These are phyloP conservation scores for Gliomastix tumulicola DNA, from an alignment of 2,329 filamentous ascomycete genomes.

Conservation along the genomic window DNA sequence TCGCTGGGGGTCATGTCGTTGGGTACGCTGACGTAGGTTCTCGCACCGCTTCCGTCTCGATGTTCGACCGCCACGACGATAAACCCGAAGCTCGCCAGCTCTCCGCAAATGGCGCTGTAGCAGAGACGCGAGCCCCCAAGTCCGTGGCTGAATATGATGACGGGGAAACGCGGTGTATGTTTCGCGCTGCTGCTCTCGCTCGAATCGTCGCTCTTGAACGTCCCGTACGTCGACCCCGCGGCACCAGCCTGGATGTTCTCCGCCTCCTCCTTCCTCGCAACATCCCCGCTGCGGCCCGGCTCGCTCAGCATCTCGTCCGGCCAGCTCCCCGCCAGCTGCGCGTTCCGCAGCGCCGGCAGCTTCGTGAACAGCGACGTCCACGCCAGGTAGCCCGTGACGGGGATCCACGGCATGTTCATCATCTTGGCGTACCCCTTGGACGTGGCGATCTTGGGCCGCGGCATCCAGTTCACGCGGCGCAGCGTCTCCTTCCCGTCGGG, in stretches of 20 bases:
- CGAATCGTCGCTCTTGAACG: slow-evolving; percentile 15
- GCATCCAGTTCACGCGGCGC: slow-evolving; percentile 55
- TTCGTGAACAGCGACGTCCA: slow-evolving; percentile 57
- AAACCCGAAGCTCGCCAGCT: slow-evolving; percentile 61
- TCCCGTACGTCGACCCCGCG: slow-evolving; percentile 40
- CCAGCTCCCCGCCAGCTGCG: slow-evolving; percentile 47
- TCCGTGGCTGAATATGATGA: slow-evolving; percentile 61
- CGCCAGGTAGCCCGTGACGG: slow-evolving; percentile 45
- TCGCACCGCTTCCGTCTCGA: slow-evolving; percentile 55
- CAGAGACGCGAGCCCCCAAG: slow-evolving; percentile 56
- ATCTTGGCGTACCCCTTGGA: slow-evolving; percentile 58
- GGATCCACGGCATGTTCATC: slow-evolving; percentile 39
- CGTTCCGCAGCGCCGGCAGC: slow-evolving; percentile 56
- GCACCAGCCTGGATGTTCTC: too few relatives aligned
- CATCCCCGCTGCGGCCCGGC: slow-evolving; percentile 22
- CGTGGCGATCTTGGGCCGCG: slow-evolving; percentile 46
- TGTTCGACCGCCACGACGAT: slow-evolving; percentile 60
- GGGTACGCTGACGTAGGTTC: slow-evolving; percentile 53
- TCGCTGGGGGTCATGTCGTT: slow-evolving; percentile 25
- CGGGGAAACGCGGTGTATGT: slow-evolving; percentile 42
- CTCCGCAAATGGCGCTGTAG: slow-evolving; percentile 56
- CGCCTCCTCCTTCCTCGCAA: slow-evolving; percentile 16
- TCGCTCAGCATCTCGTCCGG: slow-evolving; percentile 30
- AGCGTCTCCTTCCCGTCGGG: slow-evolving; percentile 28
- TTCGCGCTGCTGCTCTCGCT: slow-evolving; percentile 1